Conservation (phyloP, 768 basidiomycete genomes). For the Podaxis sp. region DNA sequence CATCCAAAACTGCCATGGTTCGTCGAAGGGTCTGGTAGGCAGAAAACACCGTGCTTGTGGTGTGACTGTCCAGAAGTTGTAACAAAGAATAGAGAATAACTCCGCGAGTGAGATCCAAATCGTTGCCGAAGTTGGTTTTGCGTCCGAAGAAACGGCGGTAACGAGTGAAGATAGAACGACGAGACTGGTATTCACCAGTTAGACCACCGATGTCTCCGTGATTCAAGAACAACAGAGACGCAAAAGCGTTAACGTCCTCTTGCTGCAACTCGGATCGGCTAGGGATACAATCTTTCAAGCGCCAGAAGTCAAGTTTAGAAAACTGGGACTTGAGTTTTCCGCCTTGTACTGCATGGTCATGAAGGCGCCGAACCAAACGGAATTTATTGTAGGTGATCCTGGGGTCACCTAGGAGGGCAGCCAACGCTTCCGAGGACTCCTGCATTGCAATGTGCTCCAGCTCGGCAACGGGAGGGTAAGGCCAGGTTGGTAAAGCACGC, state of each 20-base stretch:
- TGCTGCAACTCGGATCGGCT: conserved; percentile 45
- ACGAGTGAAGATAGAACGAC: conserved; percentile 38
- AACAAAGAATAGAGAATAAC: conserved; percentile 52
- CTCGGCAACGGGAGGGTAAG: conserved; percentile 48
- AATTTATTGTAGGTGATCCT: conserved; percentile 74
- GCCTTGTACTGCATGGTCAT: conserved; percentile 36
- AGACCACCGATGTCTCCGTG: conserved; percentile 62
- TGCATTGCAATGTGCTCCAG: conserved; percentile 42
- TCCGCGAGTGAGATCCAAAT: conserved; percentile 33
- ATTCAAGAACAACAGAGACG: conserved; percentile 53
- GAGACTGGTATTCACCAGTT: conserved; percentile 41
- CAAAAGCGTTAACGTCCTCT: conserved; percentile 71
- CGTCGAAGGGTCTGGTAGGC: conserved; percentile 66
- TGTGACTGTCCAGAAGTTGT: conserved; percentile 50
- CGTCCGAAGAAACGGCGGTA: conserved; percentile 24
- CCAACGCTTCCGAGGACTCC: conserved; percentile 44
- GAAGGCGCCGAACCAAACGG: conserved; percentile 63
- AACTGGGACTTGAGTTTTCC: conserved; percentile 43
- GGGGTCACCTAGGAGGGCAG: conserved; percentile 50
- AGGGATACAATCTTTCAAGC: conserved; percentile 76
- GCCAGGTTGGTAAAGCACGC: conserved; percentile 71
- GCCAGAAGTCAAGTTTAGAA: conserved; percentile 71
- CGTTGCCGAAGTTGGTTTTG: conserved; percentile 11
- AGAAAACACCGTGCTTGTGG: conserved; percentile 43
- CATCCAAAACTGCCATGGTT: conserved; percentile 37